A percentile compares a stretch with the other conserved stretches of the same genome.
Conservation (phyloP, 2,329 filamentous ascomycete genomes). For the Chlorencoelia australis region DNA sequence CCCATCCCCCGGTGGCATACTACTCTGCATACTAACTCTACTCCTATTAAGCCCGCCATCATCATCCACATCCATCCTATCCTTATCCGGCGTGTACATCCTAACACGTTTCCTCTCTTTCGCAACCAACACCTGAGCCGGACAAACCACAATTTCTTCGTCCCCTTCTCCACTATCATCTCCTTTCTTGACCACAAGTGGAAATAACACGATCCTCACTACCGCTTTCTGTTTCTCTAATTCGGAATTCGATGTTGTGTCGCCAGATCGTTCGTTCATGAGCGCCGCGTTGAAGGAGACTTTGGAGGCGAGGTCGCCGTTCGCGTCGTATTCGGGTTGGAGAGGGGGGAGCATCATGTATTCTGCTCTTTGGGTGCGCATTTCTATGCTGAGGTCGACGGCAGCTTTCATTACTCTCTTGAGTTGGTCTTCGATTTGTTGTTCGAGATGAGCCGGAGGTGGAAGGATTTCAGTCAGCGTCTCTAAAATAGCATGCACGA, state of each 20-base stretch:
- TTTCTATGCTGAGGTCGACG: constrained; percentile 85
- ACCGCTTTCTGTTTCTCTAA: constrained; percentile 67
- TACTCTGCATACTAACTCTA: constrained; percentile 24
- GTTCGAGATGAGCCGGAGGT: constrained; percentile 70
- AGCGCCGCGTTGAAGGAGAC: constrained; percentile 86
- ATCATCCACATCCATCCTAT: constrained; percentile 13
- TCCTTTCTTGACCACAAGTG: constrained; percentile 90
- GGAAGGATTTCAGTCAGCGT: constrained; percentile 78
- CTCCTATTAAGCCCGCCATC: constrained; percentile 10
- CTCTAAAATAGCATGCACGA: constrained; percentile 83
- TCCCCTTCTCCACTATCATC: constrained; percentile 80
- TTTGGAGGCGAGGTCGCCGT: constrained; percentile 79
- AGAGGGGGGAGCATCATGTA: constrained; percentile 97
- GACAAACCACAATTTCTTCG: constrained; percentile 90
- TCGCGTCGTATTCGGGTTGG: constrained; percentile 88
- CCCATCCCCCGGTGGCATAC: constrained; percentile 20
- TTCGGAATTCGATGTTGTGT: constrained; percentile 60
- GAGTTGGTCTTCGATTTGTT: constrained; percentile 73
- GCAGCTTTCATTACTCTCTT: constrained; percentile 81
- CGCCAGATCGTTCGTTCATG: constrained; percentile 85
- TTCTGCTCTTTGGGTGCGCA: constrained; percentile 93
- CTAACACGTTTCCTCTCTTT: constrained; percentile 25
- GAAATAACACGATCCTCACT: constrained; percentile 89
- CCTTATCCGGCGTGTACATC: constrained; percentile 17
- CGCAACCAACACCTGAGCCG: constrained; percentile 83